Conservation (phyloP, 2,329 filamentous ascomycete species). For the Claviceps pusilla region DNA sequence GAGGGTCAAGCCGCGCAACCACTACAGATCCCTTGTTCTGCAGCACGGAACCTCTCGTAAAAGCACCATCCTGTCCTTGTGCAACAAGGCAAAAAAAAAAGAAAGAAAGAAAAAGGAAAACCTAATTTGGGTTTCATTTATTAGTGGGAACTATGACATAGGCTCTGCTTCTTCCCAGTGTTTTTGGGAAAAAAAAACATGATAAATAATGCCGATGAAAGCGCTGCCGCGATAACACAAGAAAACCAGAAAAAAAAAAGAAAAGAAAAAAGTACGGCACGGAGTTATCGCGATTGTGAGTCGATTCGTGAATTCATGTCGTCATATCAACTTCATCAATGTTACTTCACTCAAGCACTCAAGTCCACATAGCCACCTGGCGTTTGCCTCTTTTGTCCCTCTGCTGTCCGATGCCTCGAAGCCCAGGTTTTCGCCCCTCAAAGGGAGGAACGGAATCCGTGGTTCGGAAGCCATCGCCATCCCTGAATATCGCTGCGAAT, state of each 20-base stretch:
- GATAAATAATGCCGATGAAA: not conserved
- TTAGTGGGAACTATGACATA: not conserved
- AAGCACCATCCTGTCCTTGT: not conserved
- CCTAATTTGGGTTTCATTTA: not conserved
- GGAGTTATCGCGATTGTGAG: not conserved
- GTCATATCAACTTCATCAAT: constrained; percentile 1
- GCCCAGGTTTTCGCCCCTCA: constrained; percentile 10
- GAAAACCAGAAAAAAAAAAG: not conserved
- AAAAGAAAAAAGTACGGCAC: not conserved
- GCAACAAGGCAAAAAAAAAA: not conserved
- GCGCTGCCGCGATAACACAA: not conserved
- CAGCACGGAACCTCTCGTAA: not conserved
- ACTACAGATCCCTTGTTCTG: not conserved
- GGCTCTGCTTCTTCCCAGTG: not conserved
- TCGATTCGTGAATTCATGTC: not conserved
- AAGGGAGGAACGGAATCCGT: constrained; percentile 12
- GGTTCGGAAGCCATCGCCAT: constrained; percentile 53
- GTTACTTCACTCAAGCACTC: not conserved
- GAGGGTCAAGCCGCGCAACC: not conserved
- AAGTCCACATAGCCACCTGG: constrained; percentile 1
- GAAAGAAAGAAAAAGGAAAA: not conserved
- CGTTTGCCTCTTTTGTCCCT: constrained; percentile 2
- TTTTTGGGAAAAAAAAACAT: not conserved
- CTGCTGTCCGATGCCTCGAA: constrained; percentile 3
- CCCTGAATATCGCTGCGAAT: constrained; percentile 58